These are phyloP conservation scores for Phyllostachys edulis DNA, from an alignment of 176 grass and related monocot genomes.

Conservation along the genomic window DNA sequence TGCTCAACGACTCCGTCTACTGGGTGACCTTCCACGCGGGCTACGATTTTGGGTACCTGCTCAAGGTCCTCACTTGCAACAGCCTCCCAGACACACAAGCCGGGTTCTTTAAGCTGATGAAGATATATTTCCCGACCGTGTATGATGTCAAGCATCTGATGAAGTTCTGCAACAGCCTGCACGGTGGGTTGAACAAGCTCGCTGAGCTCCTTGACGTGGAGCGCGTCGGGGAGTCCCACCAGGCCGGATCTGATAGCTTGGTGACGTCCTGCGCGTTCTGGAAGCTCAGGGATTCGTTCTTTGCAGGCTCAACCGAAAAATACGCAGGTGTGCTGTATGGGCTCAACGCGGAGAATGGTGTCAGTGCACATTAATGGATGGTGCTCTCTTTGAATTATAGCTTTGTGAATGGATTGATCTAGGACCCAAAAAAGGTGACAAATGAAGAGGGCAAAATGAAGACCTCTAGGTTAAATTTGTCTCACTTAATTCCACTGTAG, in stretches of 20 bases:
- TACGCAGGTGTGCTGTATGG: constrained; percentile 97
- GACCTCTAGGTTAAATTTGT: constrained; percentile 20
- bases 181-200: constrained; percentile 92
- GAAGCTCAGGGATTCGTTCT: constrained; percentile 87
- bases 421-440: constrained; percentile 17
- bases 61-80: constrained; percentile 84
- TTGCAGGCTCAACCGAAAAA: constrained; percentile 76
- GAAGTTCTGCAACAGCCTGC: constrained; percentile 98
- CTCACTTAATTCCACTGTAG: constrained; percentile 32
- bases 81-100: constrained; percentile 77
- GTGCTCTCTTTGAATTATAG: constrained; percentile 43
- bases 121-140: constrained; percentile 86
- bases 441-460: constrained; percentile 18
- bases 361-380: constrained; percentile 62
- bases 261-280: constrained; percentile 78
- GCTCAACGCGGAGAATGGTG: constrained; percentile 79
- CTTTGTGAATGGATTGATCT: constrained; percentile 50
- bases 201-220: constrained; percentile 90
- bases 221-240: constrained; percentile 90
- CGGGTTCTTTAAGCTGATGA: constrained; percentile 77
- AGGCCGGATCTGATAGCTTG: constrained; percentile 90
- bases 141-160: constrained; percentile 98
- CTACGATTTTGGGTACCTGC: constrained; percentile 90
- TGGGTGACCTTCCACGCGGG: constrained; percentile 97
- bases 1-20: constrained; percentile 81